A percentile compares a stretch with the other conserved stretches of the same genome.
Evolutionary conservation across 768 basidiomycete species (phyloP).

Genomic region (Rhizopogon rudus): DNA sequence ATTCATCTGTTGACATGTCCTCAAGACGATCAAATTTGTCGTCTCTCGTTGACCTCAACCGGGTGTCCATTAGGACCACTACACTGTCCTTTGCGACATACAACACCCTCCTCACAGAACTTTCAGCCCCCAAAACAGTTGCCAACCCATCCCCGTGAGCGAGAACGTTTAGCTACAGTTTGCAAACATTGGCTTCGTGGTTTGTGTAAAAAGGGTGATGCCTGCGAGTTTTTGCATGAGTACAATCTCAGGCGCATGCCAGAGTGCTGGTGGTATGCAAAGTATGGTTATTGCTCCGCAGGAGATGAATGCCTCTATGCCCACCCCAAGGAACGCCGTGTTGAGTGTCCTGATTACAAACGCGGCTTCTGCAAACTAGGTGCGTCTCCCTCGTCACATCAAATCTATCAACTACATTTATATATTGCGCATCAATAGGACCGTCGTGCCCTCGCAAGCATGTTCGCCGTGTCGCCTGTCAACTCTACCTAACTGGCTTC

Average conservation of each 20-base stretch:
- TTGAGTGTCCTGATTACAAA: constrained; percentile 94
- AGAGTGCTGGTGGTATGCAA: constrained; percentile 98
- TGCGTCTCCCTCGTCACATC: constrained; percentile 31
- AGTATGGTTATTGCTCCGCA: constrained; percentile 95
- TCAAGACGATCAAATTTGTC: constrained; percentile 92
- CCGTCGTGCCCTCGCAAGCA: constrained; percentile 90
- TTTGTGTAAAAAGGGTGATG: constrained; percentile 96
- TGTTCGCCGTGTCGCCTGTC: constrained; percentile 86
- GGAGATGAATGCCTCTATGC: constrained; percentile 98
- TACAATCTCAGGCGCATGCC: constrained; percentile 98
- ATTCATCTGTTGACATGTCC: neutral
- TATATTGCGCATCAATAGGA: constrained; percentile 40
- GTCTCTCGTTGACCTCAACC: constrained; percentile 70
- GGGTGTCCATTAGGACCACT: constrained; percentile 91
- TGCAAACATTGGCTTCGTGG: constrained; percentile 99
- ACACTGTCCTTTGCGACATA: constrained; percentile 90
- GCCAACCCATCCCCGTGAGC: constrained; percentile 78
- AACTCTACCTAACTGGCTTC: constrained; percentile 86
- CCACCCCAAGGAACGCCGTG: constrained; percentile 85
- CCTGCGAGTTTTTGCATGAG: constrained; percentile 98
- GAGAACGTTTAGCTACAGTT: constrained; percentile 84
- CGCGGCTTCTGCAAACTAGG: constrained; percentile 94
- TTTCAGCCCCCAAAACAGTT: constrained; percentile 84
- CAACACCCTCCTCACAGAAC: constrained; percentile 80
- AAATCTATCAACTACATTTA: constrained; percentile 1